Evolutionary conservation across 768 basidiomycete species (phyloP).

Genomic region (Dictyophora rubrovolvata): DNA sequence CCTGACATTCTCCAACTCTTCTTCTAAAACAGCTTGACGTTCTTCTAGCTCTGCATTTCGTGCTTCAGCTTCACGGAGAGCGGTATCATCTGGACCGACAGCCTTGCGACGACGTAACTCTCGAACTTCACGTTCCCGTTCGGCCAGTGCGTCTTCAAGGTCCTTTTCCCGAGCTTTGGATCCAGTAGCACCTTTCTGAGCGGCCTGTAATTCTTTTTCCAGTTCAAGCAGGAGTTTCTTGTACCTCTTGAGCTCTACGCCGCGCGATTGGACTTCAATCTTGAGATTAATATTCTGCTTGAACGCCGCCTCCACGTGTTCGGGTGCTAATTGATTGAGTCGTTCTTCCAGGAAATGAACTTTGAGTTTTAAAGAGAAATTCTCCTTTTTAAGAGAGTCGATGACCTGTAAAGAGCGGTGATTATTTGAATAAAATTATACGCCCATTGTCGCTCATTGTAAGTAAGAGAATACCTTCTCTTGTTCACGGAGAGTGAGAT

Average conservation of each 20-base stretch:
- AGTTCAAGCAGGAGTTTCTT: conserved; percentile 82
- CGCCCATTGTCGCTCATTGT: neutral
- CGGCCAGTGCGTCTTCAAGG: conserved; percentile 43
- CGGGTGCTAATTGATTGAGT: conserved; percentile 78
- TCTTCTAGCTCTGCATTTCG: conserved; percentile 57
- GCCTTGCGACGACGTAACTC: conserved; percentile 48
- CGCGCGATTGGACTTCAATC: conserved; percentile 81
- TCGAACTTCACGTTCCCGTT: conserved; percentile 52
- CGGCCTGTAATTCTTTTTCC: conserved; percentile 66
- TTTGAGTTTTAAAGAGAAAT: conserved; percentile 92
- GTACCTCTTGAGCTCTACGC: conserved; percentile 84
- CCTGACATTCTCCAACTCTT: conserved; percentile 60
- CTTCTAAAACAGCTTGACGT: conserved; percentile 21
- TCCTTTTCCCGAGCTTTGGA: conserved; percentile 54
- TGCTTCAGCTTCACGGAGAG: conserved; percentile 44
- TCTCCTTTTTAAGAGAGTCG: conserved; percentile 92
- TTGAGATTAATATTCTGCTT: conserved; percentile 92
- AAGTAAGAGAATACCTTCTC: conserved; percentile 61
- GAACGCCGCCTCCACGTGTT: conserved; percentile 83
- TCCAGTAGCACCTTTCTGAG: conserved; percentile 38
- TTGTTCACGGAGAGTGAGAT: conserved; percentile 85
- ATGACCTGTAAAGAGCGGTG: conserved; percentile 89
- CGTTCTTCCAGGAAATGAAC: conserved; percentile 94
- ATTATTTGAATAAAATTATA: neutral
- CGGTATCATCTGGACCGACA: conserved; percentile 37